Conservation (phyloP, 345 rosid genomes). For the Pistacia atlantica region DNA sequence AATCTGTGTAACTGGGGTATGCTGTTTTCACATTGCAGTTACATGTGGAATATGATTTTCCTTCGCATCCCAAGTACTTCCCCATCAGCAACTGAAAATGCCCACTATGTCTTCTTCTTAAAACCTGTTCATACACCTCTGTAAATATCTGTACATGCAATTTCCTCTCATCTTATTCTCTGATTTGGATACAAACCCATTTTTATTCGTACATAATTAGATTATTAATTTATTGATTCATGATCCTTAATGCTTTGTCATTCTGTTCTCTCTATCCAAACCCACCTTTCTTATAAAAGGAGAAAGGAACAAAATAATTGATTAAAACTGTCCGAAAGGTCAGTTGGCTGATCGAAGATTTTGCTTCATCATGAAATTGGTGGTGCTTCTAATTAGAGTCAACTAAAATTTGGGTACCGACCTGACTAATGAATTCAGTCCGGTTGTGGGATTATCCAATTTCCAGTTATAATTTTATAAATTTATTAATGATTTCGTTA, state of each 20-base stretch:
- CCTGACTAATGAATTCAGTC: no score
- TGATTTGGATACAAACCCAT: conserved; percentile 4
- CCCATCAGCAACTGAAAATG: conserved; percentile 45
- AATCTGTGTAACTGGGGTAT: not conserved
- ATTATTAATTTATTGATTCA: conserved; percentile 16
- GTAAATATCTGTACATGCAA: conserved; percentile 31
- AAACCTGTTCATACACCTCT: conserved; percentile 10
- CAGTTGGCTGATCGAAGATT: no score
- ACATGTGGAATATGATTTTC: conserved; percentile 55
- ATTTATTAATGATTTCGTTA: no score
- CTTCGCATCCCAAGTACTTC: conserved; percentile 56
- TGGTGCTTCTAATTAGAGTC: no score
- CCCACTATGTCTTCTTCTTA: conserved; percentile 1
- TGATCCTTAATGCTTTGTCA: not conserved
- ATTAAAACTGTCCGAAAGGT: no score
- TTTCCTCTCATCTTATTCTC: conserved; percentile 10
- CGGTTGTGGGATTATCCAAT: no score
- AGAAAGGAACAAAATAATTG: not conserved
- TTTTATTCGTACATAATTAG: conserved; percentile 26
- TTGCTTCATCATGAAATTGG: no score
- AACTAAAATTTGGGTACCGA: no score
- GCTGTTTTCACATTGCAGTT: conserved; percentile 37
- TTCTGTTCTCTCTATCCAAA: not conserved
- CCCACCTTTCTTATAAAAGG: not conserved
- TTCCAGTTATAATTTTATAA: no score